A percentile compares a stretch with the other conserved stretches of the same genome.
These are phyloP conservation scores for Yarrowia osloensis DNA, from an alignment of 805 yeast species.

Conservation along the genomic window DNA sequence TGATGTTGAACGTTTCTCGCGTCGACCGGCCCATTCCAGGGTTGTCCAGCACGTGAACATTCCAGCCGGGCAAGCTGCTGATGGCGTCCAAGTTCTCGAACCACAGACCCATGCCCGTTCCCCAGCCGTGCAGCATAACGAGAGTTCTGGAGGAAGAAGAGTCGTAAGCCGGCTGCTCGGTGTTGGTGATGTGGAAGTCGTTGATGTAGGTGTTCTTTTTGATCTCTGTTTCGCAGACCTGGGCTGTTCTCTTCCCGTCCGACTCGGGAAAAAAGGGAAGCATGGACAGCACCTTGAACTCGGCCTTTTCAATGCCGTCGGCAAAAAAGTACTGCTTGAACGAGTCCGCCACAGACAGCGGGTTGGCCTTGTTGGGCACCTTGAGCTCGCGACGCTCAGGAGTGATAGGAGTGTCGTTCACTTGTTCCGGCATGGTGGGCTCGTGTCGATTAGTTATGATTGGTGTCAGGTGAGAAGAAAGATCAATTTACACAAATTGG, in stretches of 20 bases:
- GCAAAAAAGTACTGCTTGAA: conserved; percentile 44
- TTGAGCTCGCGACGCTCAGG: conserved; percentile 6
- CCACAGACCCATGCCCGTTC: conserved; percentile 74
- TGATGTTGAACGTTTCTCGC: conserved; percentile 46
- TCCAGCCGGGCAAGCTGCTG: conserved; percentile 53
- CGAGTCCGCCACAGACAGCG: conserved; percentile 36
- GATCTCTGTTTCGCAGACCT: conserved; percentile 7
- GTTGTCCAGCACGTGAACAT: conserved; percentile 68
- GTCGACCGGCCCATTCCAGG: conserved; percentile 73
- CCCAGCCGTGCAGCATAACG: conserved; percentile 76
- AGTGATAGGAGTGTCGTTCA: conserved; percentile 17
- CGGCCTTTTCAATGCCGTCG: conserved; percentile 38
- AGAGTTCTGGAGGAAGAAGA: conserved; percentile 39
- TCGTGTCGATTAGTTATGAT: too few species aligned
- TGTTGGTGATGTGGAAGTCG: conserved; percentile 18
- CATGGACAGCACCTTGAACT: conserved; percentile 50
- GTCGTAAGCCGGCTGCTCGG: not conserved
- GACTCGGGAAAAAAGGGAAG: conserved; percentile 46
- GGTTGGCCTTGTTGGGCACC: conserved; percentile 21
- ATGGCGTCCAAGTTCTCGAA: conserved; percentile 59
- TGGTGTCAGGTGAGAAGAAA: too few species aligned
- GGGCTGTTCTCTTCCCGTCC: not conserved
- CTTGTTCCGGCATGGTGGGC: not conserved
- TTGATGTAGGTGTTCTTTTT: not conserved
- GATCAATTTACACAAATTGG: too few species aligned